A percentile compares a stretch with the other conserved stretches of the same genome.
Conservation (phyloP, 202 grass and related monocot genomes). For the Elaeis oleifera region DNA sequence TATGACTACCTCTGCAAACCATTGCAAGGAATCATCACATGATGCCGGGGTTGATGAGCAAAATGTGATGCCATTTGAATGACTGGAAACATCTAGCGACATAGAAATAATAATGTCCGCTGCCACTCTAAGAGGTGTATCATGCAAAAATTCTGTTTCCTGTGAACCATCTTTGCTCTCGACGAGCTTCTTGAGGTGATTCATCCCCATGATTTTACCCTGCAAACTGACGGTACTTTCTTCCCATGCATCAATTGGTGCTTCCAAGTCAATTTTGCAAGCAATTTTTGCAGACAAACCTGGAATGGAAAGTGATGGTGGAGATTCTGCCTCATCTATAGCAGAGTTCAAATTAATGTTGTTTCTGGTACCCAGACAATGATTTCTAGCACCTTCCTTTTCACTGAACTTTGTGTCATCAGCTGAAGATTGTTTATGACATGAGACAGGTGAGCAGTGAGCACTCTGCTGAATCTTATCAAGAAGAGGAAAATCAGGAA, state of each 20-base stretch:
- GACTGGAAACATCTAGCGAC: constrained; percentile 34
- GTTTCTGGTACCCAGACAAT: background rate
- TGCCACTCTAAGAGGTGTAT: constrained; percentile 30
- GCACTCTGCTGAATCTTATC: background rate
- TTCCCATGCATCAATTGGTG: constrained; percentile 24
- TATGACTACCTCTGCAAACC: background rate
- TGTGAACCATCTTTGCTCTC: background rate
- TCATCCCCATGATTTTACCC: constrained; percentile 6
- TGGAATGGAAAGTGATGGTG: constrained; percentile 10
- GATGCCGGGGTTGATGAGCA: background rate
- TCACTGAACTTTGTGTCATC: background rate
- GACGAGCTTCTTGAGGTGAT: background rate
- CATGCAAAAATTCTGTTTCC: constrained; percentile 5
- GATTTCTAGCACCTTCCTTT: constrained; percentile 26
- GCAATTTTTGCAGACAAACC: constrained; percentile 23
- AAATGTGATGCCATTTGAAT: constrained; percentile 9
- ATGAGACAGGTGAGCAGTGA: constrained; percentile 19
- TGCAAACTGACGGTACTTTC: background rate
- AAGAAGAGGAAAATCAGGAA: background rate
- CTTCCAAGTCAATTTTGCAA: constrained; percentile 63
- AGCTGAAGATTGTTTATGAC: constrained; percentile 14
- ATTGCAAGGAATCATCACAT: constrained; percentile 12
- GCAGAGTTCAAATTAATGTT: constrained; percentile 52
- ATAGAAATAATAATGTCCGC: constrained; percentile 60
- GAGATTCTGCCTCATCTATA: constrained; percentile 18